Base-by-base conservation (phyloP, 2,329 filamentous ascomycete species). In the Coniochaeta prunicola region DNA sequence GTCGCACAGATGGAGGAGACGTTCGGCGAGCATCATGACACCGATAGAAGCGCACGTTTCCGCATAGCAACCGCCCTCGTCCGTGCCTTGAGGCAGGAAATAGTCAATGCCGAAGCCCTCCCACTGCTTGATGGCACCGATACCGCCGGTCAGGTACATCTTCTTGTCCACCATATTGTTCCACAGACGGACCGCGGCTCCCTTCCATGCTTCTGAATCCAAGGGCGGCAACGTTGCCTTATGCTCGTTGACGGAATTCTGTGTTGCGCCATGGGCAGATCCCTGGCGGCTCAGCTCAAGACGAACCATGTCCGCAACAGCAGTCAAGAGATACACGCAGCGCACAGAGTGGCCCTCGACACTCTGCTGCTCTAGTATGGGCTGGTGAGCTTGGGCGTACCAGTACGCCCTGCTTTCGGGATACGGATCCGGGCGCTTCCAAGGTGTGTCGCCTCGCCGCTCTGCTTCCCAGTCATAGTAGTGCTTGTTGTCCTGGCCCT, bases 1-100 rank as follows among this genome's bases (percentile, higher is more conserved):
- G 17, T 15, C 53, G 17, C 30, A 33, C 17, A 82, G 65, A 61
- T 82, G 77, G 0, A 86, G 69, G 9, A 86, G 65, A 5, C 83
- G 70, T 61, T 86, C 80, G 0, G 81, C 81, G 1, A 85, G 70
- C 80, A 86, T 84, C 73, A 85, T 82, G 2, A 83, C 77, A 7
- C 80, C 83, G 61, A 86, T 84, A 0, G 77, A 76, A 1, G 83
- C 84, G 65, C 81, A 86, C 0, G 84, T 87, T 67, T 86, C 83
- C 1, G 81, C 76, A 66, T 86, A 86, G 64, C 83, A 86, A 2
- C 83, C 84, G 4, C 83, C 83, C 60, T 85, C 83, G 60, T 85
- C 83, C 0, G 80, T 80, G 1, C 78, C 74, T 45, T 84, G 81
- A 1, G 82, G 82, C 5, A 86, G 71, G 66, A 83, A 83, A 64